phyloP scores from a whole-genome alignment of 495 filamentous ascomycete species.

The Recurvomyces mirabilis region DNA sequence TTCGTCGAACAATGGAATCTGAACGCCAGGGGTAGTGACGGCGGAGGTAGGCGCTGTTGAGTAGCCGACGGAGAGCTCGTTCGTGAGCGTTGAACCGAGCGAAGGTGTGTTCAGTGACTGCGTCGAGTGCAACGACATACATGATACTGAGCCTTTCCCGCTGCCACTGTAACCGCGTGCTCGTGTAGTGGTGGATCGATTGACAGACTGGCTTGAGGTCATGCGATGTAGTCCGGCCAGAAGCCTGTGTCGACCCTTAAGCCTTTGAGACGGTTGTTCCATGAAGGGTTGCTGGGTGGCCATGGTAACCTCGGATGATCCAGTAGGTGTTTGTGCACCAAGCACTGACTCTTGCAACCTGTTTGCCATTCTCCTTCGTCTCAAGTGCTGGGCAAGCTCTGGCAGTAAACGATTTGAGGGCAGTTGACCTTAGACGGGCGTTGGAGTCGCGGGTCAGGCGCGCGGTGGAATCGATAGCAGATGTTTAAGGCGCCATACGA shows the following conservation, averaged over 20 bases:
- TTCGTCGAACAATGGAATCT: conserved; percentile 31
- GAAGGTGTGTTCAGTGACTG: conserved; percentile 41
- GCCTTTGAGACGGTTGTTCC: conserved; percentile 36
- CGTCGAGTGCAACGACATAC: conserved; percentile 59
- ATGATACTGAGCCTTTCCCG: conserved; percentile 71
- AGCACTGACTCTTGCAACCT: conserved; percentile 6
- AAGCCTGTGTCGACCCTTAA: conserved; percentile 62
- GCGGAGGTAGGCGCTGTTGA: conserved; percentile 55
- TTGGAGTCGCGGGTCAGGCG: no score
- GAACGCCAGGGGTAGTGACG: conserved; percentile 39
- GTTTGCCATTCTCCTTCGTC: no score
- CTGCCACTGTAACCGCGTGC: conserved; percentile 50
- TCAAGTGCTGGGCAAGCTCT: no score
- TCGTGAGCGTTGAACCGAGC: conserved; percentile 45
- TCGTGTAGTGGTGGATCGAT: conserved; percentile 47
- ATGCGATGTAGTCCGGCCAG: conserved; percentile 76
- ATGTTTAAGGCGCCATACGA: no score
- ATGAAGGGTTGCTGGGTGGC: conserved; percentile 8
- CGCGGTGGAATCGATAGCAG: no score
- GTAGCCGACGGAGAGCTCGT: conserved; percentile 49
- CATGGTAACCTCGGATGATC: conserved; percentile 1
- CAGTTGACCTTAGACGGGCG: no score
- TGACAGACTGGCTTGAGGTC: conserved; percentile 71
- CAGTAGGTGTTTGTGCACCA: not conserved
- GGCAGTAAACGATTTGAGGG: no score